A percentile compares a stretch with the other conserved stretches of the same genome.
phyloP scores from a whole-genome alignment of 441 rosid genomes.

The Lepidium campestre region DNA sequence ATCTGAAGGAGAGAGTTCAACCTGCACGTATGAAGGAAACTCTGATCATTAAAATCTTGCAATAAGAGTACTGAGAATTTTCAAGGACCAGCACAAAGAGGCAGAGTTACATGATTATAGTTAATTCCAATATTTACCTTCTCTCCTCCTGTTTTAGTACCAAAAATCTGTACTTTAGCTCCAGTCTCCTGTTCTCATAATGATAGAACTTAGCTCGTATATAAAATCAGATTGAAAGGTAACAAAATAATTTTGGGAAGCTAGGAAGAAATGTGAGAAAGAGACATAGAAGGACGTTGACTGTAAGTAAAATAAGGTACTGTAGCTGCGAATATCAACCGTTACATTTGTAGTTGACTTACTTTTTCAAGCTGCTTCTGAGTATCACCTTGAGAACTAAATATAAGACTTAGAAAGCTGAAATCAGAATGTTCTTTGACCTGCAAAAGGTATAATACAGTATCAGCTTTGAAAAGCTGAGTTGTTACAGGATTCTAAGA shows the following conservation, averaged over 20 bases:
- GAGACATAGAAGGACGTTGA: background rate
- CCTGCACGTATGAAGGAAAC: slow-evolving; percentile 34
- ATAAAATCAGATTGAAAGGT: background rate
- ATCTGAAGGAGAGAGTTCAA: slow-evolving; percentile 63
- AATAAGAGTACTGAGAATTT: background rate
- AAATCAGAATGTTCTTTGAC: slow-evolving; percentile 64
- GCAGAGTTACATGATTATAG: too few species aligned
- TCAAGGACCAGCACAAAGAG: background rate
- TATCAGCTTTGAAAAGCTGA: background rate
- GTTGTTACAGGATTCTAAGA: background rate
- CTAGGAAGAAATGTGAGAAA: background rate
- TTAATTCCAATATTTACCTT: slow-evolving; percentile 39
- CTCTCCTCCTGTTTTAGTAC: slow-evolving; percentile 56
- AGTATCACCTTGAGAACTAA: slow-evolving; percentile 78
- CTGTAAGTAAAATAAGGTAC: background rate
- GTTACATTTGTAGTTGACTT: background rate
- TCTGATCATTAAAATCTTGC: background rate
- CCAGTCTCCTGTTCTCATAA: slow-evolving; percentile 66
- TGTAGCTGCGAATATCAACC: background rate
- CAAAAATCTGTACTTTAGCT: slow-evolving; percentile 61
- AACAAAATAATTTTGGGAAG: background rate
- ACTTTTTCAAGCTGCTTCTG: slow-evolving; percentile 76
- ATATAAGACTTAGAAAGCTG: slow-evolving; percentile 67
- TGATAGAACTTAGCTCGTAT: background rate
- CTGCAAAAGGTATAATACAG: slow-evolving; percentile 33